These are phyloP conservation scores for Dillenia suffruticosa DNA, from an alignment of 164 flowering plant genomes.

Conservation along the genomic window DNA sequence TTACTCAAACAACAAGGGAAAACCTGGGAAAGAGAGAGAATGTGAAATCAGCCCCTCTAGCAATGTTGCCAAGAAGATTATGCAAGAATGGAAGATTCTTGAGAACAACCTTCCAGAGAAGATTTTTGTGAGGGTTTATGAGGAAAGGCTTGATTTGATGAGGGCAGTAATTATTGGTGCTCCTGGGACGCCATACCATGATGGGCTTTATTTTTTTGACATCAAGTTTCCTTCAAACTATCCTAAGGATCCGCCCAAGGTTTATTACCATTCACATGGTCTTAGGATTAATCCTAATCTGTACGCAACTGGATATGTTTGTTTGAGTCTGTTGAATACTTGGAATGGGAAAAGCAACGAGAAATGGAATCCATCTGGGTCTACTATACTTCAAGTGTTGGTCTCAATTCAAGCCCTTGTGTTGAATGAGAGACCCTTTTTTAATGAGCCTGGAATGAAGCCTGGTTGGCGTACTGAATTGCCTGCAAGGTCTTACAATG, in stretches of 20 bases:
- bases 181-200: constrained; percentile 33
- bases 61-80: constrained; percentile 8
- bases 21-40: neutral
- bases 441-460: constrained; percentile 21
- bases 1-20: neutral
- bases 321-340: constrained; percentile 25
- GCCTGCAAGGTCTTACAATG: constrained; percentile 12
- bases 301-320: constrained; percentile 14
- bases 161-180: constrained; percentile 37
- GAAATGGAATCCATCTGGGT: constrained; percentile 18
- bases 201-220: constrained; percentile 44
- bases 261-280: constrained; percentile 21
- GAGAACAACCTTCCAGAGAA: constrained; percentile 13
- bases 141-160: constrained; percentile 25
- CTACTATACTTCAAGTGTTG: constrained; percentile 28
- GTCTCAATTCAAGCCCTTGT: constrained; percentile 32
- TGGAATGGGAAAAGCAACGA: constrained; percentile 14
- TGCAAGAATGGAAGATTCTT: constrained; percentile 19
- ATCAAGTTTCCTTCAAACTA: constrained; percentile 21
- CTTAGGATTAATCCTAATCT: constrained; percentile 27
- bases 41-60: neutral
- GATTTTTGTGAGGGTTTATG: constrained; percentile 22
- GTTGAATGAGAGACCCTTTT: constrained; percentile 24
- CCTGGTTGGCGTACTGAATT: neutral
- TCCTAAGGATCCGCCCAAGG: constrained; percentile 27